A percentile compares a stretch with the other conserved stretches of the same genome.
phyloP scores from a whole-genome alignment of 306 rosid species.

The Comarum palustre region DNA sequence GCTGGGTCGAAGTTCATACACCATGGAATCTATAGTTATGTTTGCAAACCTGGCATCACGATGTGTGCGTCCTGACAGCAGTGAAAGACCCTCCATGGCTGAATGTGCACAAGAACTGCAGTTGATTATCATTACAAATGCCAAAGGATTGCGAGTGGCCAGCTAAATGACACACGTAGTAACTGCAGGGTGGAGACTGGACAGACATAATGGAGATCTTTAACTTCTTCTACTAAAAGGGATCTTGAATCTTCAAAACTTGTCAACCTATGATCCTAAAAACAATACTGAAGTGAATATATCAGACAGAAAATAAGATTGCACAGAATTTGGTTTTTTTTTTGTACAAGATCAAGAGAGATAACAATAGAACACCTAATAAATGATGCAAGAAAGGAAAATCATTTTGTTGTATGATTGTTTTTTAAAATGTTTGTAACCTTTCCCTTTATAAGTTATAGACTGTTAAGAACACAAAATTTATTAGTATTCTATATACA shows the following conservation, averaged over 20 bases:
- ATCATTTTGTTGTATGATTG: conserved; percentile 23
- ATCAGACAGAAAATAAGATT: conserved; percentile 13
- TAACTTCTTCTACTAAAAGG: conserved; percentile 23
- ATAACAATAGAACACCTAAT: conserved; percentile 19
- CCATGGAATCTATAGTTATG: conserved; percentile 73
- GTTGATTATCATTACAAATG: conserved; percentile 60
- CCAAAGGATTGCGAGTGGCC: conserved; percentile 60
- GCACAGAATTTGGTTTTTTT: conserved; percentile 20
- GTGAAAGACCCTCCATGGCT: conserved; percentile 77
- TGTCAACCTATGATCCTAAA: conserved; percentile 24
- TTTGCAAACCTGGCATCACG: conserved; percentile 92
- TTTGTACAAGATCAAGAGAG: conserved; percentile 19
- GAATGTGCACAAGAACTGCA: conserved; percentile 79
- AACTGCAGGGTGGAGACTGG: conserved; percentile 4
- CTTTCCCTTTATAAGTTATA: conserved; percentile 15
- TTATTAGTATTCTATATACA: conserved; percentile 2
- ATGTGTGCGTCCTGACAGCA: conserved; percentile 76
- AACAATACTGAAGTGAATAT: conserved; percentile 29
- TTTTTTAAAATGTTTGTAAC: conserved; percentile 22
- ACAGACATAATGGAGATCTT: conserved; percentile 27
- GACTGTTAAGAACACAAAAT: conserved; percentile 14
- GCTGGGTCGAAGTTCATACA: conserved; percentile 66
- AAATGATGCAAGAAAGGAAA: conserved; percentile 10
- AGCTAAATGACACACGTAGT: conserved; percentile 3
- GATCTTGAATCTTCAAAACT: conserved; percentile 18